Evolutionary conservation across 2,329 filamentous ascomycete genomes (phyloP), one percentile per base, ranked within the genome.

Genomic region (Aspergillus oerlinghausenensis): DNA sequence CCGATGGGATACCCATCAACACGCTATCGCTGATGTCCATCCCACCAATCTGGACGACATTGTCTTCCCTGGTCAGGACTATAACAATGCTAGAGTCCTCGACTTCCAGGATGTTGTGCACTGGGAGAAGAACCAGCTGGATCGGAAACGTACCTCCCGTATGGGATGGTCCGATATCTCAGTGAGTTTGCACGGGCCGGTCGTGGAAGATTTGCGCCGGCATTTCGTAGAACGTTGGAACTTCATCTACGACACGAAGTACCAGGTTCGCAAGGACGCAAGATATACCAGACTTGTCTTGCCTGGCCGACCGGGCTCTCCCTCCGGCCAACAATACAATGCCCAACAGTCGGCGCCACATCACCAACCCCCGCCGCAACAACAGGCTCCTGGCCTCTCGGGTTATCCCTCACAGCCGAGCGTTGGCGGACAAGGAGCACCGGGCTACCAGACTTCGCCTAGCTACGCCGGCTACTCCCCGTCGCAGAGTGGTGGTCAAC

Each of bases 121-220:
- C 60, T 95, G 88, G 84, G 83, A 93, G 60, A 84, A 92, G 60
- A 96, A 96, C 73, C 91, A 96, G 69, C 82, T 97, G 21, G 88
- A 95, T 66, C 84, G 92, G 51, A 87, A 86, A 10, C 84, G 86
- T 67, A 89, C 81, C 73, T 90, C 89, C 2, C 84, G 92, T 58
- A 96, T 96, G 91, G 92, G 92, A 21, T 96, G 92, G 92, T 90
- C 89, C 14, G 92, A 96, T 73, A 84, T 96, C 57, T 87, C 88
- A 10, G 79, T 97, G 55, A 91, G 86, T 64, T 72, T 96, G 56
- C 82, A 81, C 14, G 92, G 92, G 0, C 86, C 87, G 0, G 88
- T 90, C 9, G 87, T 93, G 0, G 80, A 87, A 60, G 91, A 89
- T 70, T 79, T 96, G 32, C 80, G 85, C 32, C 82, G 83, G 4